Evolutionary conservation across 306 rosid species (phyloP).

Genomic region (Psophocarpus tetragonolobus): DNA sequence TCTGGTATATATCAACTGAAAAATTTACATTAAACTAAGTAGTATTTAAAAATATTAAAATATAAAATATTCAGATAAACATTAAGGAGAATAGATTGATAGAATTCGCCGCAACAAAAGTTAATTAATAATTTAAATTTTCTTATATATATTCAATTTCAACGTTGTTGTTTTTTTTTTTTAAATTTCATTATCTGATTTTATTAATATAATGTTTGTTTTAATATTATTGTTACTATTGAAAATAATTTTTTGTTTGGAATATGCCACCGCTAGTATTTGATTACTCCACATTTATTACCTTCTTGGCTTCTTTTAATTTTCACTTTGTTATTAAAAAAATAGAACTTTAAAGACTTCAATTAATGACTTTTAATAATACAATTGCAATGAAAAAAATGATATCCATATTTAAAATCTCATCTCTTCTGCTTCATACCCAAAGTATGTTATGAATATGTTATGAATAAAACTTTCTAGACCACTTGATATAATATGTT

Average conservation of each 20-base stretch:
- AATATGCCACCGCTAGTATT: background rate
- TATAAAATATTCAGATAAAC: too few species aligned
- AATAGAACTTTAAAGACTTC: background rate
- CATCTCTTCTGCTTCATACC: too few species aligned
- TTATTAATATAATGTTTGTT: background rate
- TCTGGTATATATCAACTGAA: background rate
- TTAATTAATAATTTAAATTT: background rate
- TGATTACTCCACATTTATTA: background rate
- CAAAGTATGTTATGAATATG: too few species aligned
- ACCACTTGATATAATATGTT: too few species aligned
- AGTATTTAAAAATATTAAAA: too few species aligned
- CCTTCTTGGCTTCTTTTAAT: too few species aligned
- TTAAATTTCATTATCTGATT: background rate
- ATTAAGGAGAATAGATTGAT: too few species aligned
- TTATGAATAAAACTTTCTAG: too few species aligned
- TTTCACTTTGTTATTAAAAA: background rate
- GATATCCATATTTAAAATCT: too few species aligned
- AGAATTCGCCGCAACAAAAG: too few species aligned
- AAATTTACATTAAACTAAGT: too few species aligned
- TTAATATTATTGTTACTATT: background rate
- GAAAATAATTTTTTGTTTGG: background rate
- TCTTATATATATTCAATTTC: background rate
- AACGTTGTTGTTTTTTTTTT: background rate
- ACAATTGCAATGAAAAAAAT: too few species aligned
- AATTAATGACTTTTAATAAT: background rate